Evolutionary conservation across 129 eudicot genomes (phyloP), one percentile per base, ranked within the genome.

Genomic region (Arctium minus): DNA sequence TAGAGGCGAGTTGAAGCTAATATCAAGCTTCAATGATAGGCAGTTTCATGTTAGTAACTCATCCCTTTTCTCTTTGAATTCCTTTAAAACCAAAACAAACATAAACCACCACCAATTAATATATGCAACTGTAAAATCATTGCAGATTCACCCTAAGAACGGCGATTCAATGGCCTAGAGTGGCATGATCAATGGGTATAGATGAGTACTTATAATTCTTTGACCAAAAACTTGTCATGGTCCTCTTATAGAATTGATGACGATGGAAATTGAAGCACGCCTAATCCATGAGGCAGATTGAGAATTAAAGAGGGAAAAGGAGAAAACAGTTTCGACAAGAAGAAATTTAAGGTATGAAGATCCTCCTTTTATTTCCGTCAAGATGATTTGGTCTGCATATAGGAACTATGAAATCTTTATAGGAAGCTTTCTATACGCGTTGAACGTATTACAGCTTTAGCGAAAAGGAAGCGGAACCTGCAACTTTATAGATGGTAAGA

Each of bases 1-100:
- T 72, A 90, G 97, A 86, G 98, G 98, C 76, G 97, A 94, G 84
- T 79, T 92, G 82, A 94, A 92, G 90, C 87, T 72, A 62, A 87
- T 96, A 85, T 80, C 91, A 8, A 90, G 96, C 94, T 89, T 88
- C 70, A 91, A 79, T 22, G 93, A 88, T 1, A 84, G 87, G 72
- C 90, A 91, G 46, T 68, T 82, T 56, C 87, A 85, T 86, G 93
- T 84, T 29, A 17, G 88, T 86, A 40, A 17, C 39, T 48, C n/a
- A 5, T 33, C 64, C 46, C n/a, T 74, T 60, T 72, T 75, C 36
- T 40, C 37, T 17, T 79, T 70, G 2, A 60, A 60, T 31, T 67
- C 8, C 48, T n/a, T 70, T 32, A 62, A 27, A 39, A 83, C 68
- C 35, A 56, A 72, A 70, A 11, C n/a, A 53, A 53, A 77, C 42